Percentiles rank a stretch among this genome's conserved stretches.
Evolutionary conservation across 1,284 basidiomycete genomes (phyloP).

Genomic region (Cutaneotrichosporon arboriforme): DNA sequence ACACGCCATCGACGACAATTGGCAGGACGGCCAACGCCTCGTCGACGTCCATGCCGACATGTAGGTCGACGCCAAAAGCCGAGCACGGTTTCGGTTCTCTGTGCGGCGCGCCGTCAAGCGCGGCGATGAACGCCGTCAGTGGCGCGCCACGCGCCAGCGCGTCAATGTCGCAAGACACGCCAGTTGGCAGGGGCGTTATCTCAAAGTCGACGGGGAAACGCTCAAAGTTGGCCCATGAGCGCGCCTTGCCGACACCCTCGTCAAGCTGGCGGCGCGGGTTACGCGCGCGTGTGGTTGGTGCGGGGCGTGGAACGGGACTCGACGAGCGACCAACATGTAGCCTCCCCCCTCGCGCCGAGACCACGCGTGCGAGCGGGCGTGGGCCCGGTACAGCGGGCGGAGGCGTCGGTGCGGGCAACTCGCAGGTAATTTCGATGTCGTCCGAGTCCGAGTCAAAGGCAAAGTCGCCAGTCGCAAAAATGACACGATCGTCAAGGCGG

Average conservation of each 20-base stretch:
- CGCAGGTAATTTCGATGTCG: conserved; percentile 7
- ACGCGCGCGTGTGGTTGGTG: background rate
- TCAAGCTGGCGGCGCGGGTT: conserved; percentile 19
- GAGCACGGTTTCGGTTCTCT: conserved; percentile 8
- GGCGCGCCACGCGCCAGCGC: conserved; percentile 27
- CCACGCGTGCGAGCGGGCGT: too few relatives aligned
- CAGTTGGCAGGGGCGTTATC: conserved; percentile 43
- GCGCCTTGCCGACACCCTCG: conserved; percentile 37
- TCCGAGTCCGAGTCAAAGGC: conserved; percentile 30
- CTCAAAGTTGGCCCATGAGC: conserved; percentile 46
- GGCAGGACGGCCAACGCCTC: conserved; percentile 24
- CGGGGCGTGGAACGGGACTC: background rate
- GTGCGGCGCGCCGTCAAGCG: conserved; percentile 2
- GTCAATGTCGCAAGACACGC: conserved; percentile 25
- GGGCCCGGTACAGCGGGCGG: background rate
- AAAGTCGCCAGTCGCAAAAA: conserved; percentile 40
- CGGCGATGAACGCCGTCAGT: conserved; percentile 14
- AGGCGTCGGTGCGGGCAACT: conserved; percentile 1
- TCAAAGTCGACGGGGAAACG: conserved; percentile 44
- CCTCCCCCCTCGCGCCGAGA: too few relatives aligned
- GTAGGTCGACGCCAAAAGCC: conserved; percentile 20
- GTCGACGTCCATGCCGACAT: conserved; percentile 18
- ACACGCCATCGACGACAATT: conserved; percentile 26
- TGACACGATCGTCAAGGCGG: conserved; percentile 35
- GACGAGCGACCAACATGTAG: background rate